Percentiles rank a stretch among this genome's conserved stretches.
These are phyloP conservation scores for Penicillium sp. DNA, from an alignment of 2,329 filamentous ascomycete species.

Conservation along the genomic window DNA sequence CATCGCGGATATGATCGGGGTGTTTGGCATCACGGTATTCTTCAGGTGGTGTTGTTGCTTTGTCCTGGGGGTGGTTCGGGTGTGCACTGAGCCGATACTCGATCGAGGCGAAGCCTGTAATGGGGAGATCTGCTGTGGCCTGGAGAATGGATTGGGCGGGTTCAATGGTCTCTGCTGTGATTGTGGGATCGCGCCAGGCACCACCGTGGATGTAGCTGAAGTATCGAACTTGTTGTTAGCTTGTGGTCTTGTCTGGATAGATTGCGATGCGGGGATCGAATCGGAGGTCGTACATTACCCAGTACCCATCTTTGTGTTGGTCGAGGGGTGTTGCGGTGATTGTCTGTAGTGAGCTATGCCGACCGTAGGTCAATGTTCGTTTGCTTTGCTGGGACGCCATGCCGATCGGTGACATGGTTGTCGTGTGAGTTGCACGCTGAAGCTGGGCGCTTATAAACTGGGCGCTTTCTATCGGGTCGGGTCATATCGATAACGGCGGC, in stretches of 20 bases:
- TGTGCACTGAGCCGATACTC: constrained; percentile 51
- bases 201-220: constrained; percentile 52
- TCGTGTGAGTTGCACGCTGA: neutral
- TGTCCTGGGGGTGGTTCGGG: constrained; percentile 43
- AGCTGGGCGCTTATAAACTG: neutral
- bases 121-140: constrained; percentile 25
- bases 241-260: neutral
- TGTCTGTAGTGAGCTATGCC: constrained; percentile 36
- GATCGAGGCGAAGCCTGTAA: constrained; percentile 48
- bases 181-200: constrained; percentile 51
- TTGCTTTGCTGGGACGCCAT: constrained; percentile 28
- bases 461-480: constrained; percentile 1
- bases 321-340: constrained; percentile 33
- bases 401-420: constrained; percentile 20
- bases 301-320: constrained; percentile 32
- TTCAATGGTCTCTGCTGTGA: constrained; percentile 40
- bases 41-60: constrained; percentile 25
- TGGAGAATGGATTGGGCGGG: constrained; percentile 39
- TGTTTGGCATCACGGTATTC: constrained; percentile 43
- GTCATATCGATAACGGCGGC: constrained; percentile 3
- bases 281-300: constrained; percentile 41
- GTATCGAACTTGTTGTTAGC: neutral
- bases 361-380: constrained; percentile 31
- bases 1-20: constrained; percentile 49
- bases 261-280: neutral